Evolutionary conservation across 257 asterid species (phyloP).

Genomic region (Jacaranda copaia): DNA sequence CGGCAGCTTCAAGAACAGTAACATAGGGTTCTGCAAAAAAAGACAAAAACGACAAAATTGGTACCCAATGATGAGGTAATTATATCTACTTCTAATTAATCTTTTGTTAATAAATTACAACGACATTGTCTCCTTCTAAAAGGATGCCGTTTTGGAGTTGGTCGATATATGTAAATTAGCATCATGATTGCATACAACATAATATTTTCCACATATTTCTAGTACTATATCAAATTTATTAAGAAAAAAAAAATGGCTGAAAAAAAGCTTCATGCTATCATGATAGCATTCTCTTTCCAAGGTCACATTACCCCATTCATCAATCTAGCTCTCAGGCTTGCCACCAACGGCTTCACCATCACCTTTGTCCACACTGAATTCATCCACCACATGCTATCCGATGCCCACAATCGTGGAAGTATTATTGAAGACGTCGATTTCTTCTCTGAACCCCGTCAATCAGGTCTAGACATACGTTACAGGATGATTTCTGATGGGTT

Average conservation of each 20-base stretch:
- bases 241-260: slow-evolving; percentile 22
- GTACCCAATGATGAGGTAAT: no score
- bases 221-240: no score
- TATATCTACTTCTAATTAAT: no score
- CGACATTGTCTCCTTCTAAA: not conserved
- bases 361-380: slow-evolving; percentile 58
- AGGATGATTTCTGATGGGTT: slow-evolving; percentile 52
- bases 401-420: slow-evolving; percentile 32
- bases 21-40: no score
- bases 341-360: slow-evolving; percentile 59
- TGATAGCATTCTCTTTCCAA: slow-evolving; percentile 58
- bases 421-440: slow-evolving; percentile 17
- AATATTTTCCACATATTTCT: not conserved
- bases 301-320: slow-evolving; percentile 67
- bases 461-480: slow-evolving; percentile 59
- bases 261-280: slow-evolving; percentile 53
- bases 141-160: slow-evolving; percentile 5
- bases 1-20: no score
- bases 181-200: not conserved
- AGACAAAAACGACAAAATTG: no score
- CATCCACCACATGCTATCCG: slow-evolving; percentile 51
- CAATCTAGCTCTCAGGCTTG: slow-evolving; percentile 62
- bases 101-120: no score
- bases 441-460: slow-evolving; percentile 45
- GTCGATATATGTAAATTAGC: not conserved